phyloP scores from a whole-genome alignment of 176 grass and related monocot species.

The Pharus latifolius region DNA sequence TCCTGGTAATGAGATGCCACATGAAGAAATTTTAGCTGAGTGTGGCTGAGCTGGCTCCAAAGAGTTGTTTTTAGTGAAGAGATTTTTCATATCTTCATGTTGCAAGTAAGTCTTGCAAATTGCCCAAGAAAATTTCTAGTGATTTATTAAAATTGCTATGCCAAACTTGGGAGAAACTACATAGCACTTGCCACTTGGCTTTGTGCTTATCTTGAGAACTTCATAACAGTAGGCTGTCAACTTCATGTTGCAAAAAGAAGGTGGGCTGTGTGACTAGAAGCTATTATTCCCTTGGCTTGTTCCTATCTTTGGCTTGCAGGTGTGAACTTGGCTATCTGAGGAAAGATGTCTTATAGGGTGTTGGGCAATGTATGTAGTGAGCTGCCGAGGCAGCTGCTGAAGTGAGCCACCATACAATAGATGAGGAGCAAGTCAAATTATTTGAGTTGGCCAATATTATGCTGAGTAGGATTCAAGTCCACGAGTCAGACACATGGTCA shows the following conservation, averaged over 20 bases:
- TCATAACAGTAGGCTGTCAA: neutral
- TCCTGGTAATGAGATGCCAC: constrained; percentile 18
- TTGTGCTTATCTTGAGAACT: constrained; percentile 13
- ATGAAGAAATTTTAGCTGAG: constrained; percentile 28
- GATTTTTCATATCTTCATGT: neutral
- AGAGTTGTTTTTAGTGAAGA: neutral
- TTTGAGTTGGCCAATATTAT: constrained; percentile 12
- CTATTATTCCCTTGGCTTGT: neutral
- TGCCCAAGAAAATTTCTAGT: neutral
- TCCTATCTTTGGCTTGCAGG: constrained; percentile 4
- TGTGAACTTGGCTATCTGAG: neutral
- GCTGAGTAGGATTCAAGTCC: neutral
- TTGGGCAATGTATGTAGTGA: neutral
- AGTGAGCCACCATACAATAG: constrained; percentile 10
- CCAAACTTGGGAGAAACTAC: constrained; percentile 15
- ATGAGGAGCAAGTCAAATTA: neutral
- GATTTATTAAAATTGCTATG: neutral
- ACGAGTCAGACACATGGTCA: neutral
- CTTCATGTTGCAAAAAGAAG: neutral
- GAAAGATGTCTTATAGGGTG: neutral
- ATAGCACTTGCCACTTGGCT: neutral
- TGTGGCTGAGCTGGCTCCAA: constrained; percentile 19
- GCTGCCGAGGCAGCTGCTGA: neutral
- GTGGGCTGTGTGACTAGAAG: neutral
- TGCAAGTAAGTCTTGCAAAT: neutral